These are phyloP conservation scores for Globisporangium polare DNA, from an alignment of 352 stramenopile species.

Conservation along the genomic window DNA sequence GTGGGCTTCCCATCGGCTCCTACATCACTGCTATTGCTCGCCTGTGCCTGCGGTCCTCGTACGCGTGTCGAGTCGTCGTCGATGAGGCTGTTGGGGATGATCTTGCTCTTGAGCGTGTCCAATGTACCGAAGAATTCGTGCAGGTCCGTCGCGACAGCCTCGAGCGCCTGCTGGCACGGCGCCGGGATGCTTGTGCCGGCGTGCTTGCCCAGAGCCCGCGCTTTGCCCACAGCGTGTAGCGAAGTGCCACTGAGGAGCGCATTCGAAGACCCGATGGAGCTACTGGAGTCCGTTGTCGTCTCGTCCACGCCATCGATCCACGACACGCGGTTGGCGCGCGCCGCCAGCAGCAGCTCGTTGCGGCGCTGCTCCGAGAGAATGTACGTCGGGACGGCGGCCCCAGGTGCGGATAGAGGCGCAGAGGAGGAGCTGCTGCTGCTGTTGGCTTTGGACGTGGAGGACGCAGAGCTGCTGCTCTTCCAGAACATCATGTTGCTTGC, in stretches of 20 bases:
- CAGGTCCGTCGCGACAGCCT: slow-evolving; percentile 35
- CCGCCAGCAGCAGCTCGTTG: slow-evolving; percentile 67
- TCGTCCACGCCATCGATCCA: slow-evolving; percentile 64
- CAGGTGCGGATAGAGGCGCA: not conserved
- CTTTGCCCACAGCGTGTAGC: not conserved
- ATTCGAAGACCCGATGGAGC: no score
- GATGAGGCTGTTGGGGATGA: slow-evolving; percentile 28
- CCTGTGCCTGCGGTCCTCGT: not conserved
- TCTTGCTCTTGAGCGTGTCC: slow-evolving; percentile 39
- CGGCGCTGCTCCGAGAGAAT: slow-evolving; percentile 67
- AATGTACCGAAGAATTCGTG: slow-evolving; percentile 27
- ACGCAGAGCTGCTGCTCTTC: slow-evolving; percentile 19
- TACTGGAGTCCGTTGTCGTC: not conserved
- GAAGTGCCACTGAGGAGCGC: not conserved
- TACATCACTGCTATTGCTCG: not conserved
- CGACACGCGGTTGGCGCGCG: slow-evolving; percentile 56
- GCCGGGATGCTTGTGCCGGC: slow-evolving; percentile 12
- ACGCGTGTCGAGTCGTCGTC: slow-evolving; percentile 14
- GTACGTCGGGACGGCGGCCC: slow-evolving; percentile 20
- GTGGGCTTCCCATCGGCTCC: not conserved
- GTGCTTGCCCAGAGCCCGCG: not conserved
- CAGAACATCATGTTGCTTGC: slow-evolving; percentile 37
- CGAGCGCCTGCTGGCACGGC: slow-evolving; percentile 45
- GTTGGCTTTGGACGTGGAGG: slow-evolving; percentile 8
- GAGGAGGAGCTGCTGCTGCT: not conserved